Conservation (phyloP, 2,329 filamentous ascomycete genomes). For the Diatrype stigma region DNA sequence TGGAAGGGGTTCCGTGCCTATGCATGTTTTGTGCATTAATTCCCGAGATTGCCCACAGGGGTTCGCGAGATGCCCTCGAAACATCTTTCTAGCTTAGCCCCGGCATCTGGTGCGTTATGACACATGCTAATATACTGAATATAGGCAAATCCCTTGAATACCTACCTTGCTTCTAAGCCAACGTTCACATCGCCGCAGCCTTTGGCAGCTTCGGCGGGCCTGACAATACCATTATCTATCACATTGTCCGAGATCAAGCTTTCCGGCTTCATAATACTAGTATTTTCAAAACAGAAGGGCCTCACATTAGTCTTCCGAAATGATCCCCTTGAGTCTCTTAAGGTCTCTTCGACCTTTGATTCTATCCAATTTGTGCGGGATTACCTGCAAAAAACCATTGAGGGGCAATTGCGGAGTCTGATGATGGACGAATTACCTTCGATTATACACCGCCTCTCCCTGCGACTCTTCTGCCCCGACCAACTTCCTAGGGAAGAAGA, state of each 20-base stretch:
- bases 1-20: slow-evolving; percentile 11
- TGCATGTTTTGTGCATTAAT: slow-evolving; percentile 34
- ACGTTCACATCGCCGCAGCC: slow-evolving; percentile 90
- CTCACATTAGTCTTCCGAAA: slow-evolving; percentile 96
- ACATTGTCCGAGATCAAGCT: slow-evolving; percentile 93
- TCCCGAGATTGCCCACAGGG: slow-evolving; percentile 26
- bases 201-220: slow-evolving; percentile 80
- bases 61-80: slow-evolving; percentile 24
- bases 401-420: slow-evolving; percentile 82
- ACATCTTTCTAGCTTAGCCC: slow-evolving; percentile 14
- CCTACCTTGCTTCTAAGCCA: slow-evolving; percentile 87
- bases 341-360: slow-evolving; percentile 98
- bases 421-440: slow-evolving; percentile 98
- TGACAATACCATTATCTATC: slow-evolving; percentile 97
- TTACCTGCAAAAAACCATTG: slow-evolving; percentile 93
- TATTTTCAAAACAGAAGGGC: slow-evolving; percentile 96
- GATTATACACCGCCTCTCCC: slow-evolving; percentile 88
- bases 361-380: slow-evolving; percentile 98
- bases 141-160: slow-evolving; percentile 91
- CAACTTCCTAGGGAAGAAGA: slow-evolving; percentile 66
- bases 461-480: slow-evolving; percentile 86
- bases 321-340: slow-evolving; percentile 94
- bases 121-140: slow-evolving; percentile 44
- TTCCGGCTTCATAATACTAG: slow-evolving; percentile 93
- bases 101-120: slow-evolving; percentile 29